These are phyloP conservation scores for Amesomyces nigricolor DNA, from an alignment of 2,329 filamentous ascomycete genomes.

Conservation along the genomic window DNA sequence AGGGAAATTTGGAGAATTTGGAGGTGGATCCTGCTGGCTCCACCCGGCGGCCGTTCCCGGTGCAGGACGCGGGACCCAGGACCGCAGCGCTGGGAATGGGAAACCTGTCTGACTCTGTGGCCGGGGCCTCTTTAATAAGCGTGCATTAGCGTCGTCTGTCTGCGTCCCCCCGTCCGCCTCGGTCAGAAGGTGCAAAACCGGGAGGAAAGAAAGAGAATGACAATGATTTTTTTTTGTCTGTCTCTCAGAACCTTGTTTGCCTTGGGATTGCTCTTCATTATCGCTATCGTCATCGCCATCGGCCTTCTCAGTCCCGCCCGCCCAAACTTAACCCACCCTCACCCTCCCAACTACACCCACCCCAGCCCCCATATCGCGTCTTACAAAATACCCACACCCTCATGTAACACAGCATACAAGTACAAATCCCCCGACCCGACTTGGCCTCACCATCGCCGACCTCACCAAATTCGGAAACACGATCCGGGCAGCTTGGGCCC, in stretches of 20 bases:
- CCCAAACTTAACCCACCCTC: too few species aligned
- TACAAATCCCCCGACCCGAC: not conserved
- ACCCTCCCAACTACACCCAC: too few species aligned
- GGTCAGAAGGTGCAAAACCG: too few species aligned
- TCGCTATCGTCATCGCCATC: too few species aligned
- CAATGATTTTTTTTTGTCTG: too few species aligned
- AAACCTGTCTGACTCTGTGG: slow-evolving; percentile 4
- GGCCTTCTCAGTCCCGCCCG: too few species aligned
- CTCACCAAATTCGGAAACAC: not conserved
- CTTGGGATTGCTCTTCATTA: too few species aligned
- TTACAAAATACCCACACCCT: not conserved
- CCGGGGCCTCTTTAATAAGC: slow-evolving; percentile 17
- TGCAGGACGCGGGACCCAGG: slow-evolving; percentile 9
- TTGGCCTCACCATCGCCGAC: not conserved
- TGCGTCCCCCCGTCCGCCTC: not conserved
- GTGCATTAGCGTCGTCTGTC: slow-evolving; percentile 23
- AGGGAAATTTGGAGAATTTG: slow-evolving; percentile 6
- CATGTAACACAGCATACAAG: not conserved
- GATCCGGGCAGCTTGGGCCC: not conserved
- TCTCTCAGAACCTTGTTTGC: too few species aligned
- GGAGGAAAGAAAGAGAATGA: too few species aligned
- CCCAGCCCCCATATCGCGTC: too few species aligned
- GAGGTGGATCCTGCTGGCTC: not conserved
- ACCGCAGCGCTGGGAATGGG: slow-evolving; percentile 21
- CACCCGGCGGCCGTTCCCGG: slow-evolving; percentile 17